Base-by-base conservation (phyloP, 2,329 filamentous ascomycete genomes). In the Diaporthe aspalathi region DNA sequence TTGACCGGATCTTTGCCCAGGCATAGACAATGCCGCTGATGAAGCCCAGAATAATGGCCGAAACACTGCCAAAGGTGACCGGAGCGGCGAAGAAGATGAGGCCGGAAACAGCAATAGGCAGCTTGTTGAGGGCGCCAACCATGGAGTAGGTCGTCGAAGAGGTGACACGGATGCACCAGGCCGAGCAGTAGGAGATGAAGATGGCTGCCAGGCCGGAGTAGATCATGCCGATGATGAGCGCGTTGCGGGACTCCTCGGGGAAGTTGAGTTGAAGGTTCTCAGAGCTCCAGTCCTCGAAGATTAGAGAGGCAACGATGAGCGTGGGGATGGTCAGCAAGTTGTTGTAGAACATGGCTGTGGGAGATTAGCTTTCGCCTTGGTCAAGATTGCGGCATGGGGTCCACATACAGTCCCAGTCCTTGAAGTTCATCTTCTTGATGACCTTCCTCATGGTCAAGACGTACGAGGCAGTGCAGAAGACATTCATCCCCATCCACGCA, bases 361-460 rank as follows among this genome's bases (percentile, higher is more conserved):
- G 70, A 47, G 52, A 11, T 53, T 29, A 63, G 53, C 72, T 72
- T n/a, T 60, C 79, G 83, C 24, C 35, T 40, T 29, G 47, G 68
- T 38, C 67, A 73, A 67, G 35, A 27, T 27, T n/a, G 45, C 20
- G 52, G 14, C 70, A 57, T 35, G 53, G 70, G 40, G 16, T 52
- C 52, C 38, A 91, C 95, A 84, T 88, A 98, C 95, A 97, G 82
- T 99, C 96, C 87, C 97, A 98, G 82, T 98, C 96, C 88, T 97
- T 98, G 85, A 99, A 98, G 87, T 97, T 98, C 86, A 97, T 98
- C 84, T 97, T 90, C 91, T 98, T 98, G 82, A 99, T 98, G 75
- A 97, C 92, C 88, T 98, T 98, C 81, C 96, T 92, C 95, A 98
- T 98, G 76, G 93, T 90, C 74, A 99, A 84, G 57, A 98, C 87